A percentile compares a stretch with the other conserved stretches of the same genome.
These are phyloP conservation scores for Asparagopsis taxiformis DNA, from an alignment of 31 red algal genomes.

Conservation along the genomic window DNA sequence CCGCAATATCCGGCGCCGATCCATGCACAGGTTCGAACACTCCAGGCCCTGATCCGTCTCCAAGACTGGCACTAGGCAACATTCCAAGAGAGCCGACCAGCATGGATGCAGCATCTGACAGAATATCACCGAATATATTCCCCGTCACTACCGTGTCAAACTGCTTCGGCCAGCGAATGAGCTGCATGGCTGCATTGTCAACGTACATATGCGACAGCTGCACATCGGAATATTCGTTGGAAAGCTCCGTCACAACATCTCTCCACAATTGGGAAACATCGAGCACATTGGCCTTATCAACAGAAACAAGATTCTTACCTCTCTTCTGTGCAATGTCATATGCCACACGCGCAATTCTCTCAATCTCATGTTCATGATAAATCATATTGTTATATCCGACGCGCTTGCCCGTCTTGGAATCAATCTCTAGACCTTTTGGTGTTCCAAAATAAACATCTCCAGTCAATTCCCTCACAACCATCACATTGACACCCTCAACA, in stretches of 20 bases:
- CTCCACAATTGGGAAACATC: slow-evolving; percentile 96
- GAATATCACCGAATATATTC: slow-evolving; percentile 98
- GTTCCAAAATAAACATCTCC: slow-evolving; percentile 97
- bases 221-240: slow-evolving; percentile 72
- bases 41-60: slow-evolving; percentile 76
- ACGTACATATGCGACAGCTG: slow-evolving; percentile 96
- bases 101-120: slow-evolving; percentile 91
- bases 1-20: slow-evolving; percentile 99
- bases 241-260: slow-evolving; percentile 68
- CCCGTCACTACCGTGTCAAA: slow-evolving; percentile 96
- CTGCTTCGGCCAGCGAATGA: slow-evolving; percentile 91
- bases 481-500: slow-evolving; percentile 83
- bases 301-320: slow-evolving; percentile 49
- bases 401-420: slow-evolving; percentile 47
- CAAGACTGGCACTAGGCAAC: slow-evolving; percentile 89
- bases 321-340: slow-evolving; percentile 69
- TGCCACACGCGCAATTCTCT: slow-evolving; percentile 81
- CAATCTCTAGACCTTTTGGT: slow-evolving; percentile 79
- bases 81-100: slow-evolving; percentile 93
- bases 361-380: slow-evolving; percentile 88
- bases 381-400: slow-evolving; percentile 95
- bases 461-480: slow-evolving; percentile 96
- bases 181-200: slow-evolving; percentile 97
- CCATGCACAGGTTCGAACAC: slow-evolving; percentile 97
- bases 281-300: slow-evolving; percentile 97